phyloP scores from a whole-genome alignment of 2,329 filamentous ascomycete species.

The Byssoonygena ceratinophila region DNA sequence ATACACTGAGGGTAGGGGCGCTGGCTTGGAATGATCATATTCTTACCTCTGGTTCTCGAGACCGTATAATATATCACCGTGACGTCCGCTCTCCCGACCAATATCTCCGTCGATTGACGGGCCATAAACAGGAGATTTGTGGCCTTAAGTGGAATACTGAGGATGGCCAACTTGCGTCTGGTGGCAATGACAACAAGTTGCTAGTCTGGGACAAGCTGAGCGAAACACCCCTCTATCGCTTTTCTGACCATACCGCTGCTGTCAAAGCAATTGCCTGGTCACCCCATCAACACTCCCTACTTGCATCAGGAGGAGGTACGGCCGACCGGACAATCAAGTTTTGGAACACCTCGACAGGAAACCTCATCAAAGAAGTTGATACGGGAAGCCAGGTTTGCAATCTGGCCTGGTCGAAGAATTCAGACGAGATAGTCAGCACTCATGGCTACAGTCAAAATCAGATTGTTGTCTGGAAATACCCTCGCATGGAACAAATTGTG shows the following conservation, averaged over 20 bases:
- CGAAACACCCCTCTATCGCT: constrained; percentile 87
- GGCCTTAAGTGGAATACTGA: constrained; percentile 95
- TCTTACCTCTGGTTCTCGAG: constrained; percentile 84
- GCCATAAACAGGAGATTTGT: constrained; percentile 97
- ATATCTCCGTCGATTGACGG: constrained; percentile 73
- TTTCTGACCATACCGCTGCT: constrained; percentile 86
- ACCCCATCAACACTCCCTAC: constrained; percentile 81
- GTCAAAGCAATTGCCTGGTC: constrained; percentile 98
- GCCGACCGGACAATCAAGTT: constrained; percentile 96
- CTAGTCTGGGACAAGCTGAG: constrained; percentile 97
- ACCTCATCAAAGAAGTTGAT: constrained; percentile 75
- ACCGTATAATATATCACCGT: constrained; percentile 87
- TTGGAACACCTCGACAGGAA: constrained; percentile 84
- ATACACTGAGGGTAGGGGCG: constrained; percentile 84
- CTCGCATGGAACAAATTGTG: constrained; percentile 92
- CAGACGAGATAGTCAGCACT: constrained; percentile 92
- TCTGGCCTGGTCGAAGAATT: constrained; percentile 92
- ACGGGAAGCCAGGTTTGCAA: constrained; percentile 99
- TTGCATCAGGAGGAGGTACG: constrained; percentile 93
- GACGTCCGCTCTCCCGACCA: constrained; percentile 90
- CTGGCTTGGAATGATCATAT: constrained; percentile 98
- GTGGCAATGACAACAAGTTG: constrained; percentile 96
- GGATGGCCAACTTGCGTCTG: constrained; percentile 85
- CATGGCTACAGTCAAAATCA: constrained; percentile 98
- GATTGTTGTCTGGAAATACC: constrained; percentile 99